Evolutionary conservation across 495 filamentous ascomycete species (phyloP).

Genomic region (Penicillium antarcticum): DNA sequence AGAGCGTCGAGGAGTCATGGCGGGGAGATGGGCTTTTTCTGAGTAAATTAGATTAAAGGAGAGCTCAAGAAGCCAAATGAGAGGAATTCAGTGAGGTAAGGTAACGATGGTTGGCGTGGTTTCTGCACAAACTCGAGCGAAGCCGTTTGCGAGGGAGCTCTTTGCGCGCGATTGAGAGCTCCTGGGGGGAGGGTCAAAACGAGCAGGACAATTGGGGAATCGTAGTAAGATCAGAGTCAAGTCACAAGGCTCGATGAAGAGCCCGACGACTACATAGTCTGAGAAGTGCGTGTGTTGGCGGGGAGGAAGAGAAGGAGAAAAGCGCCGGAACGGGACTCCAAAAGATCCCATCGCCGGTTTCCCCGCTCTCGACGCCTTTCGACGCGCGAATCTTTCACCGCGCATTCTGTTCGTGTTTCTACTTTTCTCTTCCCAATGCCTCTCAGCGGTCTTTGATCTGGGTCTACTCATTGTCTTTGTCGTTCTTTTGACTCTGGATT

Average conservation of each 20-base stretch:
- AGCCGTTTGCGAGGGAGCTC: slow-evolving; percentile 25
- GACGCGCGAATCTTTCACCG: slow-evolving; percentile 21
- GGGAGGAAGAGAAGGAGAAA: slow-evolving; percentile 33
- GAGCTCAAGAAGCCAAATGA: slow-evolving; percentile 3
- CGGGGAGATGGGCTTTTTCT: slow-evolving; percentile 8
- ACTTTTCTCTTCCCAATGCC: background rate
- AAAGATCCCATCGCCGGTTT: slow-evolving; percentile 34
- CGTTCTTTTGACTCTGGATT: background rate
- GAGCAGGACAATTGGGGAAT: slow-evolving; percentile 21
- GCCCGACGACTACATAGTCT: slow-evolving; percentile 48
- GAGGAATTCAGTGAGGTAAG: slow-evolving; percentile 2
- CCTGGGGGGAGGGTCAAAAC: slow-evolving; percentile 11
- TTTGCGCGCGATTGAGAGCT: slow-evolving; percentile 28
- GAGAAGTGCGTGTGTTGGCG: slow-evolving; percentile 29
- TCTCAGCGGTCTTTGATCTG: background rate
- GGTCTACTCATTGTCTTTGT: background rate
- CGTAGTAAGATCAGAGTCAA: slow-evolving; percentile 28
- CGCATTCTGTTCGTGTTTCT: slow-evolving; percentile 6
- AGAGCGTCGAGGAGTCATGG: slow-evolving; percentile 79
- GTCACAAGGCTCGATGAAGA: slow-evolving; percentile 35
- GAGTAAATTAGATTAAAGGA: slow-evolving; percentile 5
- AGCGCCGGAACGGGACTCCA: slow-evolving; percentile 34
- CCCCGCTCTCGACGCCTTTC: slow-evolving; percentile 28
- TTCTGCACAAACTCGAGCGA: slow-evolving; percentile 14
- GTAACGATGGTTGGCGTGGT: background rate